A percentile compares a stretch with the other conserved stretches of the same genome.
These are phyloP conservation scores for Rhynchosporium agropyri DNA, from an alignment of 2,329 filamentous ascomycete genomes.

Conservation along the genomic window DNA sequence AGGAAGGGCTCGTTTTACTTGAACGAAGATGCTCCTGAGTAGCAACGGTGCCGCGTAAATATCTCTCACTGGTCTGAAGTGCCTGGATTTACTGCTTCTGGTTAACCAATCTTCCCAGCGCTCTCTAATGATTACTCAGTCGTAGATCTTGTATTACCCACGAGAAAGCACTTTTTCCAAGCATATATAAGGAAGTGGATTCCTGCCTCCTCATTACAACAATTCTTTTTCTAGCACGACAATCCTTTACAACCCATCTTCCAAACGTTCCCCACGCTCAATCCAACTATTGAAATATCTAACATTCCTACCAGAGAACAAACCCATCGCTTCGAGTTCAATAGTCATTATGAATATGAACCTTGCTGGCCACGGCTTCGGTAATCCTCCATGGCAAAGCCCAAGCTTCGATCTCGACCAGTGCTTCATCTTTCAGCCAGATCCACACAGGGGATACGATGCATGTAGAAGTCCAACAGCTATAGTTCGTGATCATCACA, in stretches of 20 bases:
- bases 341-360: too few species aligned
- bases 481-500: too few species aligned
- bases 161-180: neutral
- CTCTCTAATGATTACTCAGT: neutral
- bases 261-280: constrained; percentile 6
- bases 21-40: neutral
- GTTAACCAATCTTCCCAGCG: neutral
- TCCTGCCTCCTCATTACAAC: neutral
- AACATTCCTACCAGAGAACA: neutral
- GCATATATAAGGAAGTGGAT: neutral
- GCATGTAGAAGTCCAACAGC: too few species aligned
- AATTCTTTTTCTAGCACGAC: neutral
- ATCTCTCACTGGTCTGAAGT: neutral
- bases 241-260: neutral
- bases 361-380: too few species aligned
- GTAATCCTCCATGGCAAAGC: too few species aligned
- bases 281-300: neutral
- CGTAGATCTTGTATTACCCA: constrained; percentile 1
- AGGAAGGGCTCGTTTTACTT: neutral
- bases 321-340: neutral
- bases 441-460: too few species aligned
- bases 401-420: too few species aligned
- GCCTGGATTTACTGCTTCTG: neutral
- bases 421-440: too few species aligned
- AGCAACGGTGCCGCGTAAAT: neutral